A percentile compares a stretch with the other conserved stretches of the same genome.
These are phyloP conservation scores for Alternaria conjuncta DNA, from an alignment of 2,329 filamentous ascomycete species.

Conservation along the genomic window DNA sequence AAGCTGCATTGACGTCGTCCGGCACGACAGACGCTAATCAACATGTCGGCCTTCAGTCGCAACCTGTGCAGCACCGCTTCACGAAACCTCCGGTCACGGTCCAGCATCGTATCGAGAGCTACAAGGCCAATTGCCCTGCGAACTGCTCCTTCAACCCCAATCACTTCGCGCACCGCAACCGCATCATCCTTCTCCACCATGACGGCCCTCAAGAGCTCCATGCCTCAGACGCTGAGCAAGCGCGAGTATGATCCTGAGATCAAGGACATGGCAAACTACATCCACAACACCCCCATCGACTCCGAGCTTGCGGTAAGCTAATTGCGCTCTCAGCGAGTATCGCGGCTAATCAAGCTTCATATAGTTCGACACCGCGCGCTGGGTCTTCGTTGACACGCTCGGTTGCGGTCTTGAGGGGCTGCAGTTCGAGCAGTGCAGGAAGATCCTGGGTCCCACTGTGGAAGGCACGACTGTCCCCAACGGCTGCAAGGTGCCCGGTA, in stretches of 20 bases:
- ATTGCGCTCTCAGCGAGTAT: neutral
- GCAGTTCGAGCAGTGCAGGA: slow-evolving; percentile 93
- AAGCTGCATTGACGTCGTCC: slow-evolving; percentile 41
- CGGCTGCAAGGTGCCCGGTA: slow-evolving; percentile 88
- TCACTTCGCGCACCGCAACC: slow-evolving; percentile 29
- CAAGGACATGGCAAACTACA: slow-evolving; percentile 91
- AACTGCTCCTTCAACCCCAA: slow-evolving; percentile 29
- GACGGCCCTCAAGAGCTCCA: slow-evolving; percentile 45
- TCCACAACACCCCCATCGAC: slow-evolving; percentile 88
- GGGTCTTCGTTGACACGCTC: slow-evolving; percentile 95
- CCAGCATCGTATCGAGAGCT: slow-evolving; percentile 42
- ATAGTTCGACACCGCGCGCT: slow-evolving; percentile 92
- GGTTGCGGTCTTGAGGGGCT: slow-evolving; percentile 96
- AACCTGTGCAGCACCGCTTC: slow-evolving; percentile 49
- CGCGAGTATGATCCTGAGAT: slow-evolving; percentile 87
- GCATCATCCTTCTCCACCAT: slow-evolving; percentile 47
- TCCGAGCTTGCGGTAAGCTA: slow-evolving; percentile 86
- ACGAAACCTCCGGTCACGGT: slow-evolving; percentile 46
- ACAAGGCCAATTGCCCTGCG: slow-evolving; percentile 46
- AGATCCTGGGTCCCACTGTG: slow-evolving; percentile 90
- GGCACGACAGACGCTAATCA: slow-evolving; percentile 46
- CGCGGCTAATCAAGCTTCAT: slow-evolving; percentile 22
- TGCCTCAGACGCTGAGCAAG: slow-evolving; percentile 38
- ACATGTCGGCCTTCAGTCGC: slow-evolving; percentile 53
- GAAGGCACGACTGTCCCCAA: slow-evolving; percentile 90